Evolutionary conservation across 352 stramenopile species (phyloP).

Genomic region (Pythium rhizo-oryzae): DNA sequence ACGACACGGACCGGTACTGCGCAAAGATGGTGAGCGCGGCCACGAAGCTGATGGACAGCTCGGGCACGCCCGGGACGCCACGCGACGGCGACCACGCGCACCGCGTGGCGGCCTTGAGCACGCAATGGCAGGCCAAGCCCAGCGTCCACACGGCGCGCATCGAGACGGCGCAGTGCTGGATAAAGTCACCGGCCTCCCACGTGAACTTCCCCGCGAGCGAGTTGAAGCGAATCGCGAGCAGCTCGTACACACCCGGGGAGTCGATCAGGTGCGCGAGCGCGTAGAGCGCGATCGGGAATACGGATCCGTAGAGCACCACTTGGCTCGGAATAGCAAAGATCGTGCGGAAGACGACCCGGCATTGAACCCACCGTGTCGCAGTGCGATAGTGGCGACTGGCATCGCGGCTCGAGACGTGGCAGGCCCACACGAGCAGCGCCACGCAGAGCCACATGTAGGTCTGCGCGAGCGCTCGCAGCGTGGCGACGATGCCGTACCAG

Average conservation of each 20-base stretch:
- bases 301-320: slow-evolving; percentile 50
- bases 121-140: slow-evolving; percentile 30
- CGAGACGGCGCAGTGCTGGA: slow-evolving; percentile 37
- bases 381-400: not conserved
- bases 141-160: slow-evolving; percentile 55
- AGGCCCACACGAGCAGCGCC: slow-evolving; percentile 25
- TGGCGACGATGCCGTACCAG: slow-evolving; percentile 4
- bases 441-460: slow-evolving; percentile 41
- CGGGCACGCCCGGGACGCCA: slow-evolving; percentile 34
- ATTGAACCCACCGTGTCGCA: slow-evolving; percentile 9
- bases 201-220: slow-evolving; percentile 31
- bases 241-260: slow-evolving; percentile 38
- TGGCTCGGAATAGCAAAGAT: slow-evolving; percentile 51
- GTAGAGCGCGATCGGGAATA: slow-evolving; percentile 49
- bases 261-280: slow-evolving; percentile 53
- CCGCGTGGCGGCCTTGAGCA: not conserved
- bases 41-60: slow-evolving; percentile 39
- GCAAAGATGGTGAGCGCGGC: slow-evolving; percentile 35
- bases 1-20: slow-evolving; percentile 21
- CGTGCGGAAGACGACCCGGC: not conserved
- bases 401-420: slow-evolving; percentile 9
- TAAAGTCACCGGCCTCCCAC: slow-evolving; percentile 29
- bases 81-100: slow-evolving; percentile 15
- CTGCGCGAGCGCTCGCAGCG: slow-evolving; percentile 32
- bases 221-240: slow-evolving; percentile 36